phyloP scores from a whole-genome alignment of 257 asterid genomes.

The Fraxinus anomala region DNA sequence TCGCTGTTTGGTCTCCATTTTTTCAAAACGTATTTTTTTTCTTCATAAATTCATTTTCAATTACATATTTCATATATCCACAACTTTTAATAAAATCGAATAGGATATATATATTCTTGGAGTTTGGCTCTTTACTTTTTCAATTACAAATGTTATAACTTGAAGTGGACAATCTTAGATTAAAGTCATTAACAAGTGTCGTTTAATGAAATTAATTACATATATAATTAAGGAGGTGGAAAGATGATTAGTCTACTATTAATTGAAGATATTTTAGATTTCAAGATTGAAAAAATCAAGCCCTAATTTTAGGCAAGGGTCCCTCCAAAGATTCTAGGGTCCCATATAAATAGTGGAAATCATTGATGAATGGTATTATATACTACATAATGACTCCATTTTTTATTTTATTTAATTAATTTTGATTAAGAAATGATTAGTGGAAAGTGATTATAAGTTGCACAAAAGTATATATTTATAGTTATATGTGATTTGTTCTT shows the following conservation, averaged over 20 bases:
- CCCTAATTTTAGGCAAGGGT: constrained; percentile 28
- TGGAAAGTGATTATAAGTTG: constrained; percentile 42
- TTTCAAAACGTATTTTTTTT: no score
- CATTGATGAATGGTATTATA: constrained; percentile 31
- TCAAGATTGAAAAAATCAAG: constrained; percentile 11
- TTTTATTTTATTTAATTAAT: constrained; percentile 9
- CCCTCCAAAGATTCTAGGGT: constrained; percentile 30
- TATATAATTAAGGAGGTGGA: constrained; percentile 12
- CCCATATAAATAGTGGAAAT: constrained; percentile 41
- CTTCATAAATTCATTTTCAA: no score
- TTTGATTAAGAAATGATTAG: constrained; percentile 33
- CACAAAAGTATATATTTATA: constrained; percentile 38
- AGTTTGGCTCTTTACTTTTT: constrained; percentile 17
- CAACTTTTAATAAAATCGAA: background rate
- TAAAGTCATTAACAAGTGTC: constrained; percentile 15
- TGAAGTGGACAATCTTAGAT: background rate
- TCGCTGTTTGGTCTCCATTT: no score
- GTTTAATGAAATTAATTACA: constrained; percentile 26
- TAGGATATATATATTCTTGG: background rate
- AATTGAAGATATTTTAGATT: constrained; percentile 16
- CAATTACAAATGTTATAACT: background rate
- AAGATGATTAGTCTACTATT: constrained; percentile 22
- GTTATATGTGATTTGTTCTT: constrained; percentile 22
- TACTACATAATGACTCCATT: constrained; percentile 8
- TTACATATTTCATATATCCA: no score